A percentile compares a stretch with the other conserved stretches of the same genome.
Evolutionary conservation across 208 protist species (phyloP).

Genomic region (Leishmania martiniquensis): DNA sequence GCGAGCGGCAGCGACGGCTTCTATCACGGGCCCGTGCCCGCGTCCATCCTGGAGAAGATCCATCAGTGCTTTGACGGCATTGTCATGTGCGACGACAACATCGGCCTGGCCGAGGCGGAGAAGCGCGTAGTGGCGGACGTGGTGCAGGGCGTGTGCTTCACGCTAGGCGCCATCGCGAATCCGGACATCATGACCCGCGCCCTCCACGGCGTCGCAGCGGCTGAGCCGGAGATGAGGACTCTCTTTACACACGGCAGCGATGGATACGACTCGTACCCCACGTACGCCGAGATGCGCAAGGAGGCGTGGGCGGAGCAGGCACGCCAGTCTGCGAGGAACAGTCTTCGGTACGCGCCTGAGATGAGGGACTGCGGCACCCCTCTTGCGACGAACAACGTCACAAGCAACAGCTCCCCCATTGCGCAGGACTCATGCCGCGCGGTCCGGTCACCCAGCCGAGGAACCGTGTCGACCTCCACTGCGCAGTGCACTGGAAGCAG

Average conservation of each 20-base stretch:
- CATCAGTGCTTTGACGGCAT: not conserved
- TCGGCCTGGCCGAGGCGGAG: conserved; percentile 19
- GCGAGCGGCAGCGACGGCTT: conserved; percentile 19
- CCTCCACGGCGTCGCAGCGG: conserved; percentile 12
- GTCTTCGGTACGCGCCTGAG: not conserved
- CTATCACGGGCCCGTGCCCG: conserved; percentile 31
- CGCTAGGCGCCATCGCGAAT: conserved; percentile 45
- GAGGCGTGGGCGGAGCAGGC: conserved; percentile 2
- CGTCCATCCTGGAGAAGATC: not conserved
- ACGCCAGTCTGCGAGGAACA: not conserved
- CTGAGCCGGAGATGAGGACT: conserved; percentile 7
- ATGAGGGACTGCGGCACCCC: not conserved
- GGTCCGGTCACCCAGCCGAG: not conserved
- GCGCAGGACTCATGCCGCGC: not conserved
- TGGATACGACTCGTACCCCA: conserved; percentile 17
- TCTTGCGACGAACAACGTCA: not conserved
- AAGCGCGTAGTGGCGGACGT: not conserved
- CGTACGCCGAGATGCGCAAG: conserved; percentile 1
- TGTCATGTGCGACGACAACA: conserved; percentile 37
- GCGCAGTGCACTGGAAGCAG: not conserved
- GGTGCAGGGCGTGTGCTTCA: conserved; percentile 39
- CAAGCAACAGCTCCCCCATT: not conserved
- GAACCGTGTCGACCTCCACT: not conserved
- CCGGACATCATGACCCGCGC: conserved; percentile 53
- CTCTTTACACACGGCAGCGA: conserved; percentile 23